Base-by-base conservation (phyloP, 2,329 filamentous ascomycete species). In the Eutypella sp. region DNA sequence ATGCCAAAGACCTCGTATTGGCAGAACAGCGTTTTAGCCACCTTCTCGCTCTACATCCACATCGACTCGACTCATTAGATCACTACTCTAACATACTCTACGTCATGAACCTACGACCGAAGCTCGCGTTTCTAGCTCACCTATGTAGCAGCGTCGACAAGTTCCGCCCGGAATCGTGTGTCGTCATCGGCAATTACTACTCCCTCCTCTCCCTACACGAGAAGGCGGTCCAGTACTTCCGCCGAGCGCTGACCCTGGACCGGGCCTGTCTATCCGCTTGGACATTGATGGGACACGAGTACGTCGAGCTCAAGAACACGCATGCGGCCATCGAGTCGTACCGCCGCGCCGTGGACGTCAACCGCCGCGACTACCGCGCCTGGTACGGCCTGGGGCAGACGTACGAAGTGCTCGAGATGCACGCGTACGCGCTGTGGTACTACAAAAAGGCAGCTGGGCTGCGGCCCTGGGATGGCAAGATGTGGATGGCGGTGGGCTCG, bases 261-360 rank as follows among this genome's bases (percentile, higher is more conserved):
- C 84, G 92, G 9, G 85, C 84, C 22, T 99, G 93, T 63, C 77
- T 96, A 15, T 95, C 90, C 0, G 93, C 93, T 2, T 99, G 93
- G 93, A 99, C 93, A 0, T 75, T 99, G 1, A 97, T 99, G 92
- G 93, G 93, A 1, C 93, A 99, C 66, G 93, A 99, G 65, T 99
- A 96, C 57, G 90, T 97, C 44, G 93, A 99, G 67, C 83, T 99
- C 68, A 99, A 97, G 62, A 99, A 99, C 63, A 97, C 92, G 0
- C 93, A 99, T 59, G 92, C 93, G 0, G 93, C 93, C 8, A 97
- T 99, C 50, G 93, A 99, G 65, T 95, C 89, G 1, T 99, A 99
- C 62, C 83, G 93, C 2, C 85, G 93, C 36, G 93, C 93, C 1
- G 92, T 99, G 1, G 93, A 99, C 59, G 89, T 93, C 56, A 97